Evolutionary conservation across 257 asterid genomes (phyloP).

Genomic region (Solanum bukasovii): DNA sequence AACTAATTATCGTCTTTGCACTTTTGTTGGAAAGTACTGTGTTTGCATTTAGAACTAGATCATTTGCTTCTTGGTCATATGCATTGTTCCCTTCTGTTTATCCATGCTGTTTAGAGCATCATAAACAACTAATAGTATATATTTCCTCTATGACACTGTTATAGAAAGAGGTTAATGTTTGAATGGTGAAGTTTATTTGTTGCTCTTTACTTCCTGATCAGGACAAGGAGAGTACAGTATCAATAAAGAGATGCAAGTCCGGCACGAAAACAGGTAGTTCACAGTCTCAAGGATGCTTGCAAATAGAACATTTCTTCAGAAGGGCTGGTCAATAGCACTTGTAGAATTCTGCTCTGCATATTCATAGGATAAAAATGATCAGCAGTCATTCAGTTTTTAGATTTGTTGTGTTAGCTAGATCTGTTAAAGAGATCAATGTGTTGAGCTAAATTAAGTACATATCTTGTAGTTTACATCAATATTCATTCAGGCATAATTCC

Average conservation of each 20-base stretch:
- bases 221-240: conserved; percentile 32
- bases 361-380: not conserved
- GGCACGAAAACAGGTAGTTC: conserved; percentile 29
- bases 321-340: conserved; percentile 28
- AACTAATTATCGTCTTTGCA: not conserved
- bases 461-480: not conserved
- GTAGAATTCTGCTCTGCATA: not conserved
- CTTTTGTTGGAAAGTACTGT: not conserved
- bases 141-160: not conserved
- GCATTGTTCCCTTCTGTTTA: not conserved
- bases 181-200: not conserved
- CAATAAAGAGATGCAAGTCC: conserved; percentile 32
- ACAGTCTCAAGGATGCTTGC: conserved; percentile 53
- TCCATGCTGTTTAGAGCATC: not conserved
- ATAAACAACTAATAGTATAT: not conserved
- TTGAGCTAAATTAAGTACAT: not conserved
- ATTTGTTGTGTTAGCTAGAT: not conserved
- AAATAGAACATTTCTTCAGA: conserved; percentile 79
- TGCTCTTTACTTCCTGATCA: conserved; percentile 15
- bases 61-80: not conserved
- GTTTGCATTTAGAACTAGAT: not conserved
- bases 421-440: not conserved
- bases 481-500: not conserved
- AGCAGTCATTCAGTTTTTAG: not conserved
- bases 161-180: not conserved